Percentiles rank a stretch among this genome's conserved stretches.
These are phyloP conservation scores for Xylaria sp. DNA, from an alignment of 2,329 filamentous ascomycete genomes.

Conservation along the genomic window DNA sequence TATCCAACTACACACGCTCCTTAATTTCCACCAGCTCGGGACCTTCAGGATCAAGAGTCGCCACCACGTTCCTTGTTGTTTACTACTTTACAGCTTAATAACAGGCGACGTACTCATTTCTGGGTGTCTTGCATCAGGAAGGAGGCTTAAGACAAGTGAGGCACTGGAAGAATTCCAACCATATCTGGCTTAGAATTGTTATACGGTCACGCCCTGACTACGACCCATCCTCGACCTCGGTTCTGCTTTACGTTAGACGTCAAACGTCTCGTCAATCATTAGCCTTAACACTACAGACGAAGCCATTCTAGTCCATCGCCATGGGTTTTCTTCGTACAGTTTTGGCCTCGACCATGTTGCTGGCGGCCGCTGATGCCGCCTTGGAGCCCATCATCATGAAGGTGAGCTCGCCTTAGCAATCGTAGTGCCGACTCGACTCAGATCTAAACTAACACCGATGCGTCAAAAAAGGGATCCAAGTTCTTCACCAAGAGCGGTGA, in stretches of 20 bases:
- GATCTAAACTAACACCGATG: constrained; percentile 17
- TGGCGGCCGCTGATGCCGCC: constrained; percentile 43
- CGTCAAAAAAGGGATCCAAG: constrained; percentile 44
- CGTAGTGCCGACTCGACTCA: not conserved
- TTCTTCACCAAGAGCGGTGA: constrained; percentile 76
- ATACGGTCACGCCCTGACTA: not conserved
- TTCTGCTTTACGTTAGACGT: constrained; percentile 4
- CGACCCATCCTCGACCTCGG: not conserved
- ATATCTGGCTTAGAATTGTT: not conserved
- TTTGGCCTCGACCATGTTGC: constrained; percentile 44
- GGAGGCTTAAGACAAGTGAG: constrained; percentile 17
- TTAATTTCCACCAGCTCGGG: constrained; percentile 29
- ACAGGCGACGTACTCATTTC: constrained; percentile 1
- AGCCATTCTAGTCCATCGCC: constrained; percentile 11
- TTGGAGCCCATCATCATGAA: constrained; percentile 50
- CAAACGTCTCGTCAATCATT: not conserved
- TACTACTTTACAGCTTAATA: constrained; percentile 22
- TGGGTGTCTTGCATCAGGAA: constrained; percentile 23
- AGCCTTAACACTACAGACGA: not conserved
- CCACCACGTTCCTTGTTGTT: constrained; percentile 32
- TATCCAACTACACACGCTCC: constrained; percentile 44
- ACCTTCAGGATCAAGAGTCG: constrained; percentile 19
- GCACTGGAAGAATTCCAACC: constrained; percentile 19
- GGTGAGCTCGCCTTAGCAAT: constrained; percentile 35
- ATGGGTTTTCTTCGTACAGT: constrained; percentile 48